These are phyloP conservation scores for Laburnicola sp. DNA, from an alignment of 2,329 filamentous ascomycete species.

Conservation along the genomic window DNA sequence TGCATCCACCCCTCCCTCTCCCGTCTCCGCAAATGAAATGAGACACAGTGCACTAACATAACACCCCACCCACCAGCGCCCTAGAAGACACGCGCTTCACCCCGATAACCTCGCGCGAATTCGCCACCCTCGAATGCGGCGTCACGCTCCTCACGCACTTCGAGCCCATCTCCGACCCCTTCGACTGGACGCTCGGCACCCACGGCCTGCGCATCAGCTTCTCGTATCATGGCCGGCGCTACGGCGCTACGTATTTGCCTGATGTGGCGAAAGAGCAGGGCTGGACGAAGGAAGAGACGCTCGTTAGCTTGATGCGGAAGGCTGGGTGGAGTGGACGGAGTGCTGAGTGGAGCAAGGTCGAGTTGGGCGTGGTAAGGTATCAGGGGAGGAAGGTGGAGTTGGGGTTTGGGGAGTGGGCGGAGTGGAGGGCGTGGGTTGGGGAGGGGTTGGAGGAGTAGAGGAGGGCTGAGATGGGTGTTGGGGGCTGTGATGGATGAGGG, in stretches of 20 bases:
- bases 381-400: conserved; percentile 79
- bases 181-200: conserved; percentile 84
- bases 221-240: conserved; percentile 69
- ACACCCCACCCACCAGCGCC: conserved; percentile 49
- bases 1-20: conserved; percentile 27
- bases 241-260: conserved; percentile 87
- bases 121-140: conserved; percentile 45
- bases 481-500: too few species aligned
- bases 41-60: neutral
- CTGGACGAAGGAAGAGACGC: conserved; percentile 90
- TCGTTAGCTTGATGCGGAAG: conserved; percentile 90
- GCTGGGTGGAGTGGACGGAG: conserved; percentile 78
- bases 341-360: conserved; percentile 74
- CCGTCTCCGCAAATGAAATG: neutral
- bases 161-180: conserved; percentile 69
- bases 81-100: conserved; percentile 66
- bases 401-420: conserved; percentile 72
- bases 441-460: conserved; percentile 27
- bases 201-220: conserved; percentile 91
- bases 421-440: conserved; percentile 75
- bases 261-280: conserved; percentile 91
- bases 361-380: conserved; percentile 79
- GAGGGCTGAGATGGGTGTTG: too few species aligned
- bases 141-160: conserved; percentile 87
- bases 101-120: conserved; percentile 54